Evolutionary conservation across 2,329 filamentous ascomycete species (phyloP), one percentile per base, ranked within the genome.

Genomic region (Hysterium pulicare): DNA sequence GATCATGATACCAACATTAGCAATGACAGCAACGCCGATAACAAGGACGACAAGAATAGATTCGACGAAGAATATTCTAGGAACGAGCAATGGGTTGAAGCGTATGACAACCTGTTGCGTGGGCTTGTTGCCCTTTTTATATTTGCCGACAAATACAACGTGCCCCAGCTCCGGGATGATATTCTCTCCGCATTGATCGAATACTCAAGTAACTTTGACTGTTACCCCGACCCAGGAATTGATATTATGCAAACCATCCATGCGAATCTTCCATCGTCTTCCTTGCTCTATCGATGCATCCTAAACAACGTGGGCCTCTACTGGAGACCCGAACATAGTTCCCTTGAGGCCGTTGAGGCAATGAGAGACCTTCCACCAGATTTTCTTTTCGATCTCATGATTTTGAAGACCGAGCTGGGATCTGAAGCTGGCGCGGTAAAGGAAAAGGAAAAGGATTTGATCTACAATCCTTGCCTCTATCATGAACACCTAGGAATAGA

Each of bases 91-190:
- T 33, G 41, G 35, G 5, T 24, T 8, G 11, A 15, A 24, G 16
- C 33, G 13, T 39, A 38, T 21, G 6, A 28, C 23, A 15, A 26
- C 10, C 8, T 21, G n/a, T 8, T 34, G 17, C 6, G 3, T 5
- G 15, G 15, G 5, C 26, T 44, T 16, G 38, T 42, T 7, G 23
- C 47, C 3, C 40, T 52, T n/a, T 54, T 33, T 37, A 40, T 51
- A 3, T 53, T 55, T 21, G 46, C 46, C 1, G 45, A 51, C 26
- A 42, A 45, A 28, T 50, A 51, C 35, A 34, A 6, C 5, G 44
- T 53, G 7, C 31, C 42, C 31, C 48, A 50, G 32, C 41, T 52
- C 1, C 33, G 42, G 5, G 46, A 51, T 40, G 47, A 49, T 30
- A 44, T 51, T 5, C 19, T 48, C 2, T 44, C 44, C 9, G 42